These are phyloP conservation scores for Aspergillus japonicus DNA, from an alignment of 2,329 filamentous ascomycete species.

Conservation along the genomic window DNA sequence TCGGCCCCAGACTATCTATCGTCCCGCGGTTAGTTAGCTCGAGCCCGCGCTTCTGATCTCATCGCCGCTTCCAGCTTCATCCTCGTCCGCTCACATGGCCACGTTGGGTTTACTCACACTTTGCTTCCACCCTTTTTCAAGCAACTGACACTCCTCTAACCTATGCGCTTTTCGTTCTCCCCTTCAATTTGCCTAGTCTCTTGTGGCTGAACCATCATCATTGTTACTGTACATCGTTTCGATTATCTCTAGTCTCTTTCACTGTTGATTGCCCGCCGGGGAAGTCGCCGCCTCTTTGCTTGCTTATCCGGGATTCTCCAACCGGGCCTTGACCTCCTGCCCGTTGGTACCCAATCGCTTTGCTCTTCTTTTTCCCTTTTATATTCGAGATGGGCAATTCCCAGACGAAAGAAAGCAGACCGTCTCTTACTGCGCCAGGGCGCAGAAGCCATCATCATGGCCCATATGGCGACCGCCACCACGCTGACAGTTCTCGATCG, in stretches of 20 bases:
- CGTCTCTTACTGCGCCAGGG: conserved; percentile 27
- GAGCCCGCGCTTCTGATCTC: conserved; percentile 25
- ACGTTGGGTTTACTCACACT: conserved; percentile 22
- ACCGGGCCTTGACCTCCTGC: conserved; percentile 5
- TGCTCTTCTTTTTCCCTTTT: conserved; percentile 7
- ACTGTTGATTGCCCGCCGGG: conserved; percentile 12
- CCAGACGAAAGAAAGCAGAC: conserved; percentile 48
- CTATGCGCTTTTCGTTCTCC: conserved; percentile 7
- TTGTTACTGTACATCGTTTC: background rate
- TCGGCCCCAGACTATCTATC: conserved; percentile 9
- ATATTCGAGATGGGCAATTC: conserved; percentile 46
- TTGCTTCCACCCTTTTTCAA: conserved; percentile 12
- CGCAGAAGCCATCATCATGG: conserved; percentile 33
- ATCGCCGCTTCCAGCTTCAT: conserved; percentile 22
- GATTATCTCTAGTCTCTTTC: background rate
- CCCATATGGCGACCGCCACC: conserved; percentile 30
- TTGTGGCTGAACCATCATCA: conserved; percentile 1
- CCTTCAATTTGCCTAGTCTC: conserved; percentile 3
- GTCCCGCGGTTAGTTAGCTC: conserved; percentile 21
- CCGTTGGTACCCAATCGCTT: background rate
- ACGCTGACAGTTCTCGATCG: conserved; percentile 45
- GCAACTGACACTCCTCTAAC: conserved; percentile 13
- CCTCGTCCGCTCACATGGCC: conserved; percentile 31
- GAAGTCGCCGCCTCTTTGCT: conserved; percentile 18
- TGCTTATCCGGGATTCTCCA: conserved; percentile 20